Conservation (phyloP, 768 basidiomycete genomes). For the Lactarius pseudohatsudake region DNA sequence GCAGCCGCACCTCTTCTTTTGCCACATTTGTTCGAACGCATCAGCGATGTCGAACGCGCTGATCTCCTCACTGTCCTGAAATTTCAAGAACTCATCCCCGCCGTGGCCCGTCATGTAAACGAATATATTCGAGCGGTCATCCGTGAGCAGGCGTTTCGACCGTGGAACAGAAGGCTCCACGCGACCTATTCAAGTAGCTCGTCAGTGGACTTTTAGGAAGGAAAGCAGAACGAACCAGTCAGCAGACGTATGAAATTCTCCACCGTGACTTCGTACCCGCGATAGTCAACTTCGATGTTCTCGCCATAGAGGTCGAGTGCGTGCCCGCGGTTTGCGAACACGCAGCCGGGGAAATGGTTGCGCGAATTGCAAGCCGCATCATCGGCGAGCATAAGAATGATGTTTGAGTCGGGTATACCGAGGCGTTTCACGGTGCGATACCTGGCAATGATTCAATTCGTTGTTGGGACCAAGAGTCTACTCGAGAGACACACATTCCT, state of each 20-base stretch:
- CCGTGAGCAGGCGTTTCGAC: constrained; percentile 88
- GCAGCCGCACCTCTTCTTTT: constrained; percentile 74
- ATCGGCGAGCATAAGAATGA: constrained; percentile 98
- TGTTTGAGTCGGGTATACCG: constrained; percentile 97
- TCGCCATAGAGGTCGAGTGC: constrained; percentile 91
- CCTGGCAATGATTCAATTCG: constrained; percentile 44
- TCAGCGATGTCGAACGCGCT: constrained; percentile 97
- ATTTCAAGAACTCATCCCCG: constrained; percentile 97
- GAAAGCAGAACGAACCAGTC: constrained; percentile 62
- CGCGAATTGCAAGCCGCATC: constrained; percentile 92
- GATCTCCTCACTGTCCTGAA: constrained; percentile 98
- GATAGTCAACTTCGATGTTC: constrained; percentile 96
- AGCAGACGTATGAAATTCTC: constrained; percentile 92
- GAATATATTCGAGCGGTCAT: constrained; percentile 90
- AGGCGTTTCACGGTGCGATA: constrained; percentile 98
- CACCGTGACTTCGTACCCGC: constrained; percentile 97
- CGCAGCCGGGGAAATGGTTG: constrained; percentile 88
- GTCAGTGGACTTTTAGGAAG: neutral
- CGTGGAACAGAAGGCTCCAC: constrained; percentile 82
- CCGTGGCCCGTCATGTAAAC: constrained; percentile 99
- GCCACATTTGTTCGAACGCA: constrained; percentile 98
- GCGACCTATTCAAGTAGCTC: constrained; percentile 55
- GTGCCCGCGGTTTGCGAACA: constrained; percentile 85
- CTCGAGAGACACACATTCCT: constrained; percentile 65
- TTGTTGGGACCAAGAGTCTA: neutral